These are phyloP conservation scores for Clathrus columnatus DNA, from an alignment of 768 basidiomycete species.

Conservation along the genomic window DNA sequence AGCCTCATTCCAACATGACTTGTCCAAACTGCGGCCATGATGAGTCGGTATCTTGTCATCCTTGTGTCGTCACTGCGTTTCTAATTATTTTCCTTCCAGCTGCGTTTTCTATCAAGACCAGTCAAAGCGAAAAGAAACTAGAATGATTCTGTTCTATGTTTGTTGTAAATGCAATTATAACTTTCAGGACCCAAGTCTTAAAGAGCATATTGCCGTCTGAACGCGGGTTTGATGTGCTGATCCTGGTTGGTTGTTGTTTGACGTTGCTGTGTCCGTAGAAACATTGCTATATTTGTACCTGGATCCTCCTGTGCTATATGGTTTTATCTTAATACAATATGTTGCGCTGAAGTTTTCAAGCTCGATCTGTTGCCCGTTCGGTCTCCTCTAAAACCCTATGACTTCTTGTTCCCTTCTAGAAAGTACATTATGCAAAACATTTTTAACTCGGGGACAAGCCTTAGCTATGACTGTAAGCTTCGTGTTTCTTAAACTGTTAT, in stretches of 20 bases:
- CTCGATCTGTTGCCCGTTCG: too few species aligned
- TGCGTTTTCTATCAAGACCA: slow-evolving; percentile 95
- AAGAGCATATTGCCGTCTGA: slow-evolving; percentile 30
- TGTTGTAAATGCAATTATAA: slow-evolving; percentile 74
- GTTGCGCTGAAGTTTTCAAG: too few species aligned
- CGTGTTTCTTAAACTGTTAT: too few species aligned
- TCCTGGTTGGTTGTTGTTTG: not conserved
- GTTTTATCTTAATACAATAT: too few species aligned
- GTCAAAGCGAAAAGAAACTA: slow-evolving; percentile 90
- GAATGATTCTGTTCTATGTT: slow-evolving; percentile 90
- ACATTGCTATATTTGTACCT: too few species aligned
- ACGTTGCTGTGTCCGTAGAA: not conserved
- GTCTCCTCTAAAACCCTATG: too few species aligned
- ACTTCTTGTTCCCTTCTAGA: too few species aligned
- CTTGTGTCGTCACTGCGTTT: not conserved
- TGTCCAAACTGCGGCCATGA: slow-evolving; percentile 79
- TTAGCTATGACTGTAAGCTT: too few species aligned
- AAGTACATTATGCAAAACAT: too few species aligned
- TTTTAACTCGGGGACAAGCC: too few species aligned
- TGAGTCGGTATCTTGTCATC: slow-evolving; percentile 46
- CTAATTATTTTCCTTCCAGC: slow-evolving; percentile 33
- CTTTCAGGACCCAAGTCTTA: slow-evolving; percentile 62
- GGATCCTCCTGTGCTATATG: too few species aligned
- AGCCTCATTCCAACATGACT: slow-evolving; percentile 77
- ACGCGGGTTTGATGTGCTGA: not conserved